Conservation (phyloP, 169 alveolate genomes). For the Cryptosporidium parvum region DNA sequence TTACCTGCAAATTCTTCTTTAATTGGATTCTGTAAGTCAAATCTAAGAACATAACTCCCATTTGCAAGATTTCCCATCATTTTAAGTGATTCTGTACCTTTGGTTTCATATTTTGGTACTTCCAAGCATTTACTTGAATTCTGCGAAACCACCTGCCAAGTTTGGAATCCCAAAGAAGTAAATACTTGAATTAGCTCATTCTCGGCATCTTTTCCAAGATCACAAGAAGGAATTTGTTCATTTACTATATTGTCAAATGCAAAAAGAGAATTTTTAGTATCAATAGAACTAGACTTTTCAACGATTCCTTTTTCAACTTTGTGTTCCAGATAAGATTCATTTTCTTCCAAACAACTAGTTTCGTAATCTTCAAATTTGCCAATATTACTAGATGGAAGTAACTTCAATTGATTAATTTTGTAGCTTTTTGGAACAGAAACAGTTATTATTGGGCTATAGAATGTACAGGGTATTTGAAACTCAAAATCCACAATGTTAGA, state of each 20-base stretch:
- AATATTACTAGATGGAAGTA: constrained; percentile 26
- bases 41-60: constrained; percentile 56
- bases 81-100: constrained; percentile 28
- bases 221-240: neutral
- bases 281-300: neutral
- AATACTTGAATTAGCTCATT: constrained; percentile 21
- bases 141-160: constrained; percentile 54
- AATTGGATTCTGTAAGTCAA: constrained; percentile 50
- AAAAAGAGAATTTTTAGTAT: neutral
- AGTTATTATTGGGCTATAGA: constrained; percentile 63
- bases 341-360: neutral
- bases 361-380: constrained; percentile 49
- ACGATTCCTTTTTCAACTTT: constrained; percentile 12
- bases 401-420: constrained; percentile 20
- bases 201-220: constrained; percentile 22
- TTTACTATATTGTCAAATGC: neutral
- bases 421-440: constrained; percentile 50
- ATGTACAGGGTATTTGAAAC: constrained; percentile 63
- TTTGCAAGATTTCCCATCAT: constrained; percentile 37
- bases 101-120: constrained; percentile 27
- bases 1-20: constrained; percentile 11
- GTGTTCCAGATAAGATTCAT: neutral
- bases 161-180: constrained; percentile 57
- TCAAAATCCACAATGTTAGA: constrained; percentile 46
- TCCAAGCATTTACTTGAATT: constrained; percentile 47